Evolutionary conservation across 495 filamentous ascomycete genomes (phyloP).

Genomic region (Daldinia vernicosa): DNA sequence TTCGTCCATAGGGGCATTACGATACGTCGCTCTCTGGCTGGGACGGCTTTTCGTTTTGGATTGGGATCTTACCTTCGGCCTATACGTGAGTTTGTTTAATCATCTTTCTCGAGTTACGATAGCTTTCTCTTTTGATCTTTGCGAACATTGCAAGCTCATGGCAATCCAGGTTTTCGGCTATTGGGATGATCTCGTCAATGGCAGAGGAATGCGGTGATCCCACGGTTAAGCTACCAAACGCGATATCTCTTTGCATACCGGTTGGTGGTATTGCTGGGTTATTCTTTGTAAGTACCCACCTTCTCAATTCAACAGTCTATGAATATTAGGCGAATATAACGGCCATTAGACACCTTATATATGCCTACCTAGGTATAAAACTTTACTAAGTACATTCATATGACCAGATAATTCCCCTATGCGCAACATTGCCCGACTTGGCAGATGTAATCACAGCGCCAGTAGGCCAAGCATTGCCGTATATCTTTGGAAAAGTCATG

Average conservation of each 20-base stretch:
- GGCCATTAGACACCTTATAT: neutral
- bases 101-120: neutral
- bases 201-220: conserved; percentile 66
- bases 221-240: conserved; percentile 65
- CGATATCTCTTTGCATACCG: conserved; percentile 66
- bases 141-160: conserved; percentile 5
- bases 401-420: conserved; percentile 43
- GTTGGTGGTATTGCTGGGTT: conserved; percentile 67
- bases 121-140: neutral
- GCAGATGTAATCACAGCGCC: conserved; percentile 54
- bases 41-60: conserved; percentile 62
- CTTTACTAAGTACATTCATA: neutral
- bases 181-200: conserved; percentile 69
- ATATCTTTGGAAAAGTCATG: conserved; percentile 63
- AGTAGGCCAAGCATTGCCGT: conserved; percentile 63
- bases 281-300: conserved; percentile 63
- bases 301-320: conserved; percentile 27
- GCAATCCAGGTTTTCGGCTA: conserved; percentile 56
- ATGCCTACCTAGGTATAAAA: too few relatives aligned
- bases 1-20: conserved; percentile 61
- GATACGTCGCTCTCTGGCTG: conserved; percentile 62
- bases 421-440: conserved; percentile 58
- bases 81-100: conserved; percentile 53
- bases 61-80: conserved; percentile 62
- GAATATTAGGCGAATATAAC: too few relatives aligned